Percentiles rank a stretch among this genome's conserved stretches.
Conservation (phyloP, 1,284 basidiomycete species). For the Irpex sp. region DNA sequence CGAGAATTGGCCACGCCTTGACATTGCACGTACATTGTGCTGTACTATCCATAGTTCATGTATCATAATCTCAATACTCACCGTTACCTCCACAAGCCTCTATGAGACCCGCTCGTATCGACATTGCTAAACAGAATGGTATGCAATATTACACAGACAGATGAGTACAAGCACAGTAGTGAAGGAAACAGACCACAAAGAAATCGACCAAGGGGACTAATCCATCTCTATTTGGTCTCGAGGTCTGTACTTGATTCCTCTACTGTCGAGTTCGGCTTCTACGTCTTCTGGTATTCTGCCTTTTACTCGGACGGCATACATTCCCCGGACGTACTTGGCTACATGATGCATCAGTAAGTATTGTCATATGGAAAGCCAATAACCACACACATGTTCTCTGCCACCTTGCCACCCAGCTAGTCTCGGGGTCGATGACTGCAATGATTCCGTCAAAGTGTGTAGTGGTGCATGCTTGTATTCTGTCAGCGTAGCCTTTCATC, state of each 20-base stretch:
- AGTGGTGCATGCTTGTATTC: constrained; percentile 88
- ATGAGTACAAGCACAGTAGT: not conserved
- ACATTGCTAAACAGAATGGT: too few species aligned
- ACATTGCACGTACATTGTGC: too few species aligned
- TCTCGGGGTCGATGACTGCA: constrained; percentile 83
- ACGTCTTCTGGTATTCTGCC: constrained; percentile 86
- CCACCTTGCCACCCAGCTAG: constrained; percentile 95
- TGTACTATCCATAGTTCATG: too few species aligned
- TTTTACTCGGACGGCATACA: constrained; percentile 87
- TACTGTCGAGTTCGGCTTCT: constrained; percentile 69
- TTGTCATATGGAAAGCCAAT: not conserved
- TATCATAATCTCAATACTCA: too few species aligned
- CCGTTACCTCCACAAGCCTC: too few species aligned
- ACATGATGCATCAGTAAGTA: not conserved
- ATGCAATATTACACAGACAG: not conserved
- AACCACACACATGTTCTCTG: constrained; percentile 78
- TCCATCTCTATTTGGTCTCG: constrained; percentile 64
- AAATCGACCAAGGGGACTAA: not conserved
- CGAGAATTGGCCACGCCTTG: too few species aligned
- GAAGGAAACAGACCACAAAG: not conserved
- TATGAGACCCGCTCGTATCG: too few species aligned
- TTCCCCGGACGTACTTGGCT: constrained; percentile 85
- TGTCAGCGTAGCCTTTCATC: constrained; percentile 88
- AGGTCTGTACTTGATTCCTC: constrained; percentile 78
- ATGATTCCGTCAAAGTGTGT: constrained; percentile 93